phyloP scores from a whole-genome alignment of 176 grass and related monocot species.

The Melocanna baccifera region DNA sequence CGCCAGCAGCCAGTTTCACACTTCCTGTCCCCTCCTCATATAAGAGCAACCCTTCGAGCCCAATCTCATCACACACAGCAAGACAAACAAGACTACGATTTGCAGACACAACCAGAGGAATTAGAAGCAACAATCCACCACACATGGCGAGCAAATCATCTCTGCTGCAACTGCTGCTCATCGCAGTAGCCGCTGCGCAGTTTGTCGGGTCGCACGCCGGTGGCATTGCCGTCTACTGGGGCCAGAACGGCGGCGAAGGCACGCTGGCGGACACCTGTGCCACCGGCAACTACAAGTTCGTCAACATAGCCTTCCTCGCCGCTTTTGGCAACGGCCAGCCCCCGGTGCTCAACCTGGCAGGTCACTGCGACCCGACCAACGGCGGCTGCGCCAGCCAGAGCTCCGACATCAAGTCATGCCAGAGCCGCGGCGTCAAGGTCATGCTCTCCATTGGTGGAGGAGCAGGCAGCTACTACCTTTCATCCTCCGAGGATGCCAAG shows the following conservation, averaged over 20 bases:
- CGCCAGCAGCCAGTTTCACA: neutral
- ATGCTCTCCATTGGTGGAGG: conserved; percentile 55
- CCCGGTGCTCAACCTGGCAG: conserved; percentile 47
- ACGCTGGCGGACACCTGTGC: conserved; percentile 23
- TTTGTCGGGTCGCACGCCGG: conserved; percentile 10
- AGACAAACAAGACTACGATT: neutral
- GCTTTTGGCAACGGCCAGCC: conserved; percentile 54
- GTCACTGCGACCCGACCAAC: conserved; percentile 49
- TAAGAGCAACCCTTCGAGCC: neutral
- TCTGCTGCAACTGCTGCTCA: conserved; percentile 8
- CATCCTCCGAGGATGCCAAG: conserved; percentile 30
- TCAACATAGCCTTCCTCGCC: conserved; percentile 49
- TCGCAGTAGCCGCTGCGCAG: neutral
- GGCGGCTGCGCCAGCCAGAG: conserved; percentile 33
- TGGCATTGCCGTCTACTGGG: conserved; percentile 40
- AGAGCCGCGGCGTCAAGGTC: conserved; percentile 50
- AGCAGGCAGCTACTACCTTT: conserved; percentile 35
- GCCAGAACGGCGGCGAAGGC: conserved; percentile 43
- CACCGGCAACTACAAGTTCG: conserved; percentile 32
- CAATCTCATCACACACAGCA: neutral
- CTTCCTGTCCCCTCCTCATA: neutral
- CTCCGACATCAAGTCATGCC: conserved; percentile 39
- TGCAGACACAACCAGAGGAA: neutral
- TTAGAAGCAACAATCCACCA: neutral
- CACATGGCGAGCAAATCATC: conserved; percentile 10